A percentile compares a stretch with the other conserved stretches of the same genome.
Evolutionary conservation across 2,329 filamentous ascomycete species (phyloP).

Genomic region (Emydomyces testavorans): DNA sequence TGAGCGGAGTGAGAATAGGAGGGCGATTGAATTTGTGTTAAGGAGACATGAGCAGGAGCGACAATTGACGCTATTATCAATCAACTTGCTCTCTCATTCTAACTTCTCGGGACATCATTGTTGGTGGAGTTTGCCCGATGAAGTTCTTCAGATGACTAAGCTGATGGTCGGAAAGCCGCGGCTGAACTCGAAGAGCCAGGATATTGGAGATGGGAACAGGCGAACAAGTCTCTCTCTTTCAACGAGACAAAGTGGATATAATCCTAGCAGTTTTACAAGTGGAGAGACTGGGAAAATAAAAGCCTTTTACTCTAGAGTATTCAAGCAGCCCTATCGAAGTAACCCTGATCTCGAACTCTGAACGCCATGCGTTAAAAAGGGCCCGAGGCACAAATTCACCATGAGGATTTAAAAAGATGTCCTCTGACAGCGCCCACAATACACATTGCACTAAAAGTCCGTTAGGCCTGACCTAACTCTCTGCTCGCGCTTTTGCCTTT

Average conservation of each 20-base stretch:
- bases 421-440: no score
- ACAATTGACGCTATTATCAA: neutral
- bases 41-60: neutral
- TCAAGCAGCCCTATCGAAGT: neutral
- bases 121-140: conserved; percentile 5
- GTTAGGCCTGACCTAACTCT: conserved; percentile 1
- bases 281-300: neutral
- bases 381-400: neutral
- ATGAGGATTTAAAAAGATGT: no score
- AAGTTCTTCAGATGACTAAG: conserved; percentile 8
- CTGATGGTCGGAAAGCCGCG: conserved; percentile 10
- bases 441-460: no score
- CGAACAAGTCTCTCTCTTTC: neutral
- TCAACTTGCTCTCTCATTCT: neutral
- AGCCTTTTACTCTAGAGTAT: conserved; percentile 3
- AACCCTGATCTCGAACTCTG: conserved; percentile 3
- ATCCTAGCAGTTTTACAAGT: no score
- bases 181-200: neutral
- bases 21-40: neutral
- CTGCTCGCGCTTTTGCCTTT: conserved; percentile 33
- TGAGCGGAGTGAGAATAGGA: neutral
- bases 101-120: neutral
- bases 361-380: conserved; percentile 3
- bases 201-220: neutral
- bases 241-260: no score